Evolutionary conservation across 176 grass and related monocot species (phyloP).

Genomic region (Oropetium thomaeum): DNA sequence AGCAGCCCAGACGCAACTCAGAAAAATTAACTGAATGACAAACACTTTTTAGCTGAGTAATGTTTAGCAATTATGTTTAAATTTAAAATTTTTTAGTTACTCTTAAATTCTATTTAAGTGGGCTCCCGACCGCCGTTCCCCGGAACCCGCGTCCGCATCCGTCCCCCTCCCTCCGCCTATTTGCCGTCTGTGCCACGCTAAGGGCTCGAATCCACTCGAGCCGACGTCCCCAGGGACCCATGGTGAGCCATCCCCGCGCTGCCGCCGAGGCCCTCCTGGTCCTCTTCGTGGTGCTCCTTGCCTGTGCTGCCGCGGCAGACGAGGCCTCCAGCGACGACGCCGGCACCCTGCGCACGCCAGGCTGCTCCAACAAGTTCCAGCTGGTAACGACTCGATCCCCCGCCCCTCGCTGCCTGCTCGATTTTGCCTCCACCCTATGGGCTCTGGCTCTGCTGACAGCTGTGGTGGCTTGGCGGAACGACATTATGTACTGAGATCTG

Average conservation of each 20-base stretch:
- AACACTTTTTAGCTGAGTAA: no score
- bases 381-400: slow-evolving; percentile 46
- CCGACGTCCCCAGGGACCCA: not conserved
- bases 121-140: not conserved
- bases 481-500: slow-evolving; percentile 13
- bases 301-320: slow-evolving; percentile 39
- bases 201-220: not conserved
- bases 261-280: not conserved
- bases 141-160: no score
- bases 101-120: no score
- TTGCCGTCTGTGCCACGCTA: slow-evolving; percentile 8
- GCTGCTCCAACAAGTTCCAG: slow-evolving; percentile 92
- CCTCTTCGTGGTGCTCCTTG: slow-evolving; percentile 22
- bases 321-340: slow-evolving; percentile 69
- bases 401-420: not conserved
- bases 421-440: not conserved
- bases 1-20: no score
- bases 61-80: no score
- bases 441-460: not conserved
- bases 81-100: no score
- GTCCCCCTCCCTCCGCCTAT: not conserved
- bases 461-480: not conserved
- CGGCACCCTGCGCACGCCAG: slow-evolving; percentile 49
- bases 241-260: slow-evolving; percentile 12
- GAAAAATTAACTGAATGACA: no score